A percentile compares a stretch with the other conserved stretches of the same genome.
These are phyloP conservation scores for Yarrowia phangngaensis DNA, from an alignment of 805 yeast genomes.

Conservation along the genomic window DNA sequence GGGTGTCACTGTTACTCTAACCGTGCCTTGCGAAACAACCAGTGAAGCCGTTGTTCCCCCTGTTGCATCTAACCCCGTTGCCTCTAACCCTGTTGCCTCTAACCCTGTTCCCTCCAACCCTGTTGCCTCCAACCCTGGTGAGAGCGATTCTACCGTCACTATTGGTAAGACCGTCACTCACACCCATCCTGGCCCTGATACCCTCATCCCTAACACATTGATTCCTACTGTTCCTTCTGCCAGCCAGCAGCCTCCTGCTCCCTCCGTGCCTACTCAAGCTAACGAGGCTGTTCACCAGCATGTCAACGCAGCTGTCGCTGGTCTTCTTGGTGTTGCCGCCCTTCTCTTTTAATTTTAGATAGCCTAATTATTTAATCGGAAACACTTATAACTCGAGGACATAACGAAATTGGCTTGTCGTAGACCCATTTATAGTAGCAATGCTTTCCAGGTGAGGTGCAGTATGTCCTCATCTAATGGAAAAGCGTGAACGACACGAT, in stretches of 20 bases:
- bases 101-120: background rate
- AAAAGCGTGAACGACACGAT: too few species aligned
- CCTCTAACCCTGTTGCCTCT: background rate
- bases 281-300: conserved; percentile 11
- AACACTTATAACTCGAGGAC: too few species aligned
- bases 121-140: background rate
- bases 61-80: background rate
- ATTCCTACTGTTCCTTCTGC: background rate
- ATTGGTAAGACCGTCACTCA: conserved; percentile 1
- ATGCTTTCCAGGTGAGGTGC: too few species aligned
- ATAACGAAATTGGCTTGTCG: too few species aligned
- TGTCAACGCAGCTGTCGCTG: conserved; percentile 8
- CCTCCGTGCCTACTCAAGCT: background rate
- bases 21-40: conserved; percentile 22
- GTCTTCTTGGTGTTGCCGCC: conserved; percentile 16
- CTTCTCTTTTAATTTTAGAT: conserved; percentile 1
- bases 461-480: too few species aligned
- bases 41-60: background rate
- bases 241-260: background rate
- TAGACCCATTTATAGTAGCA: too few species aligned
- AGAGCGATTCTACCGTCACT: conserved; percentile 4
- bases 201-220: background rate
- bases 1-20: conserved; percentile 9
- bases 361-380: too few species aligned
- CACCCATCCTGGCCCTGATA: background rate